phyloP scores from a whole-genome alignment of 2,329 filamentous ascomycete species.

The Tolypocladium cylindrosporum region DNA sequence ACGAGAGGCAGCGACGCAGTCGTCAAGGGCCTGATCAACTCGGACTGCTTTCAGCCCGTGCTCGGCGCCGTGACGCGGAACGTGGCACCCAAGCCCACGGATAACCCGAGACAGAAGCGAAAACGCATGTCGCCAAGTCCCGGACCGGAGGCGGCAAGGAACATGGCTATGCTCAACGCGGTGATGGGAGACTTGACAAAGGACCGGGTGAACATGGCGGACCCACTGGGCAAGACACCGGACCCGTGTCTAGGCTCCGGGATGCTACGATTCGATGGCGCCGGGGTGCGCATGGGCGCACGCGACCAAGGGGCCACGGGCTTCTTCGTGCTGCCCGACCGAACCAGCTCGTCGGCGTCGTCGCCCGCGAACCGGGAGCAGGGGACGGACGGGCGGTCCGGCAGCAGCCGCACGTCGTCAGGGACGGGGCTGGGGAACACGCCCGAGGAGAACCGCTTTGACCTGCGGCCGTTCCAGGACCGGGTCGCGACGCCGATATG shows the following conservation, averaged over 20 bases:
- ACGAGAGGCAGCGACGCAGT: not conserved
- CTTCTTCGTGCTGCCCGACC: conserved; percentile 16
- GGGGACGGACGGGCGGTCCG: conserved; percentile 11
- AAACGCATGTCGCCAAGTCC: conserved; percentile 18
- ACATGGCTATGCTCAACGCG: not conserved
- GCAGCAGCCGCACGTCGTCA: conserved; percentile 21
- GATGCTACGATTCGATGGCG: not conserved
- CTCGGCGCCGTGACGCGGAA: conserved; percentile 23
- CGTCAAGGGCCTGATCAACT: conserved; percentile 5
- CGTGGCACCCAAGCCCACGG: conserved; percentile 8
- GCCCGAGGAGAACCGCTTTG: conserved; percentile 23
- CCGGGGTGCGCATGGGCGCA: not conserved
- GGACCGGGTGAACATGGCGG: not conserved
- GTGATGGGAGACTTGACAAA: not conserved
- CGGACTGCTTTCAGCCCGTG: conserved; percentile 20
- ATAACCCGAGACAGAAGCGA: conserved; percentile 18
- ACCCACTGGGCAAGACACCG: not conserved
- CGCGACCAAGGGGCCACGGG: not conserved
- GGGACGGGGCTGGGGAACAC: conserved; percentile 22
- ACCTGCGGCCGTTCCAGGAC: conserved; percentile 21
- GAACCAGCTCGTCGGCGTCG: conserved; percentile 22
- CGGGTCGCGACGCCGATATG: conserved; percentile 19
- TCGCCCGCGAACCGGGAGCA: conserved; percentile 15
- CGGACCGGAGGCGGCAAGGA: conserved; percentile 7
- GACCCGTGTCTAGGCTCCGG: not conserved